phyloP scores from a whole-genome alignment of 331 rosid species.

The Prunus yedoensis region DNA sequence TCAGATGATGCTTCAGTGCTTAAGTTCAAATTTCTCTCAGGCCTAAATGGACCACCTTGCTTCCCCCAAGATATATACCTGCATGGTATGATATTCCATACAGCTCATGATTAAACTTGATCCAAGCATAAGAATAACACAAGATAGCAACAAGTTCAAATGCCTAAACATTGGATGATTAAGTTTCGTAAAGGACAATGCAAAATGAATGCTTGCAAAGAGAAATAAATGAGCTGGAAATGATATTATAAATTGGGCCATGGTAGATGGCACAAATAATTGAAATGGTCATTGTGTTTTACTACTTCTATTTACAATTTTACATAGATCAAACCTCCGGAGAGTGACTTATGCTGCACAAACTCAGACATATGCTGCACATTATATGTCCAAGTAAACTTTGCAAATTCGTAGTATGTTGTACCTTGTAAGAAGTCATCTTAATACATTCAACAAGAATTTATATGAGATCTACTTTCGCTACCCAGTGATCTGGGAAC shows the following conservation, averaged over 20 bases:
- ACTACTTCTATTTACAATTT: background rate
- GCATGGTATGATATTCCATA: constrained; percentile 31
- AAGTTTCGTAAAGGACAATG: background rate
- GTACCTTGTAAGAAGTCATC: background rate
- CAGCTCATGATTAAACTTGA: constrained; percentile 11
- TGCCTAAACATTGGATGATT: background rate
- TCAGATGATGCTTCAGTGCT: constrained; percentile 52
- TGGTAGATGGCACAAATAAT: background rate
- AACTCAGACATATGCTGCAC: background rate
- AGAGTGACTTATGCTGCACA: background rate
- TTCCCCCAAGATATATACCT: constrained; percentile 96
- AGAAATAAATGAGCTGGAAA: too few species aligned
- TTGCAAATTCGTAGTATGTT: background rate
- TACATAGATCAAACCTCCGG: background rate
- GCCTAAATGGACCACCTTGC: constrained; percentile 96
- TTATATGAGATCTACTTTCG: background rate
- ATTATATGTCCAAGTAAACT: background rate
- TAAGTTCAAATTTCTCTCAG: constrained; percentile 58
- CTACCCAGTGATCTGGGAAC: background rate
- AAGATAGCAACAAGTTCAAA: background rate
- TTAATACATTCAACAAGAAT: background rate
- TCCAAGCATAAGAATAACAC: background rate
- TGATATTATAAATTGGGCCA: too few species aligned
- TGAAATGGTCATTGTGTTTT: background rate
- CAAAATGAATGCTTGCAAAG: background rate